Percentiles rank a stretch among this genome's conserved stretches.
These are phyloP conservation scores for Dictyostelium firmibasis DNA, from an alignment of 78 protist species.

Conservation along the genomic window DNA sequence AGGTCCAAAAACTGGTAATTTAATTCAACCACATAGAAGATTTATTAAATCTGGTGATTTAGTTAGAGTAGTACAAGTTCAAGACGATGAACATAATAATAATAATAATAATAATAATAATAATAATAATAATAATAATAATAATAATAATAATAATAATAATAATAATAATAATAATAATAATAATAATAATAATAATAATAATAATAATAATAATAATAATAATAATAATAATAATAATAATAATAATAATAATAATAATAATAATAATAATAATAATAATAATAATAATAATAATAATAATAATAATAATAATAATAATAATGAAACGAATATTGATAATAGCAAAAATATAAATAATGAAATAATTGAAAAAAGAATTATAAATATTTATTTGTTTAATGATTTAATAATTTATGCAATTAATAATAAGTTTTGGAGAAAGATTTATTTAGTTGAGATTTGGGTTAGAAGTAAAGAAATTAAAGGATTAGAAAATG, in stretches of 20 bases:
- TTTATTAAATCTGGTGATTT: slow-evolving; percentile 55
- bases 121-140: neutral
- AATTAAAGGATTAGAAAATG: neutral
- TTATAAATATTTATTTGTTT: slow-evolving; percentile 18
- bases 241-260: too few relatives aligned
- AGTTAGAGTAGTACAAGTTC: slow-evolving; percentile 11
- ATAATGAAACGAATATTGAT: too few relatives aligned
- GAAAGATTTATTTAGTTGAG: slow-evolving; percentile 41
- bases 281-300: neutral
- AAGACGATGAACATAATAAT: neutral
- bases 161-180: neutral
- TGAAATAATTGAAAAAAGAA: slow-evolving; percentile 38
- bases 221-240: neutral
- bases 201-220: neutral
- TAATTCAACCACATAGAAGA: slow-evolving; percentile 50
- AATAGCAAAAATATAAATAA: too few relatives aligned
- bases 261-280: too few relatives aligned
- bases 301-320: neutral
- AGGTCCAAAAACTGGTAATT: slow-evolving; percentile 47
- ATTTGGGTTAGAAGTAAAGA: slow-evolving; percentile 41
- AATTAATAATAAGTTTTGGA: slow-evolving; percentile 68
- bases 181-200: neutral
- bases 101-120: neutral
- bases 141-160: neutral
- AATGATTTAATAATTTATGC: slow-evolving; percentile 70